phyloP scores from a whole-genome alignment of 331 rosid species.

The Phaseolus coccineus region DNA sequence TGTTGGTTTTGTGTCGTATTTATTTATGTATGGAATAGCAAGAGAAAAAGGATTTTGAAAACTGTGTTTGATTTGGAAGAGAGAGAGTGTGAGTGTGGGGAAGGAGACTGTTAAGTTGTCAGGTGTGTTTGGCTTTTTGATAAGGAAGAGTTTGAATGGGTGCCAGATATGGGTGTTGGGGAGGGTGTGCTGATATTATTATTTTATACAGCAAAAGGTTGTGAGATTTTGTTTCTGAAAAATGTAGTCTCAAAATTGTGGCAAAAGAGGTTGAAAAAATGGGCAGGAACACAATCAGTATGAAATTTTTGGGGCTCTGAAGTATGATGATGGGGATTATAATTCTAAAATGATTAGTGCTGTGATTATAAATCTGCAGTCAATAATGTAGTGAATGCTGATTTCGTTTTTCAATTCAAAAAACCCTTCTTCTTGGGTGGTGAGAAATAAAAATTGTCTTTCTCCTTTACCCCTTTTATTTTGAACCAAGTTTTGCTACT shows the following conservation, averaged over 20 bases:
- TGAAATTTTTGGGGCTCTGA: slow-evolving; percentile 25
- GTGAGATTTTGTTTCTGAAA: slow-evolving; percentile 57
- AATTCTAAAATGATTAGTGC: slow-evolving; percentile 59
- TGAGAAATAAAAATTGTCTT: slow-evolving; percentile 39
- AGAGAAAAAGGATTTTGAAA: slow-evolving; percentile 53
- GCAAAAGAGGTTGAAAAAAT: slow-evolving; percentile 32
- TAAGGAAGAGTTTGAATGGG: slow-evolving; percentile 64
- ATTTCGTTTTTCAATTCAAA: slow-evolving; percentile 39
- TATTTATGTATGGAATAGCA: slow-evolving; percentile 48
- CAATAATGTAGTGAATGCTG: slow-evolving; percentile 16
- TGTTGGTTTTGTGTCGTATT: slow-evolving; percentile 20
- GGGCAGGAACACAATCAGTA: slow-evolving; percentile 26
- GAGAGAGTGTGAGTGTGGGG: slow-evolving; percentile 43
- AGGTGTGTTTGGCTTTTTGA: slow-evolving; percentile 64
- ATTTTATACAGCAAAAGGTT: slow-evolving; percentile 58
- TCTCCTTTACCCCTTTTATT: slow-evolving; percentile 42
- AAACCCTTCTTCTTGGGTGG: slow-evolving; percentile 39
- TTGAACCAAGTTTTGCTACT: slow-evolving; percentile 23
- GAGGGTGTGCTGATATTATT: slow-evolving; percentile 50
- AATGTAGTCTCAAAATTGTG: slow-evolving; percentile 14
- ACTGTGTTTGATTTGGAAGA: slow-evolving; percentile 54
- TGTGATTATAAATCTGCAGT: slow-evolving; percentile 47
- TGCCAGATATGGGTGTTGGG: slow-evolving; percentile 65
- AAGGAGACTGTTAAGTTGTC: slow-evolving; percentile 67
- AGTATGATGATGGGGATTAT: slow-evolving; percentile 55